phyloP scores from a whole-genome alignment of 768 basidiomycete genomes.

The Mycena pura region DNA sequence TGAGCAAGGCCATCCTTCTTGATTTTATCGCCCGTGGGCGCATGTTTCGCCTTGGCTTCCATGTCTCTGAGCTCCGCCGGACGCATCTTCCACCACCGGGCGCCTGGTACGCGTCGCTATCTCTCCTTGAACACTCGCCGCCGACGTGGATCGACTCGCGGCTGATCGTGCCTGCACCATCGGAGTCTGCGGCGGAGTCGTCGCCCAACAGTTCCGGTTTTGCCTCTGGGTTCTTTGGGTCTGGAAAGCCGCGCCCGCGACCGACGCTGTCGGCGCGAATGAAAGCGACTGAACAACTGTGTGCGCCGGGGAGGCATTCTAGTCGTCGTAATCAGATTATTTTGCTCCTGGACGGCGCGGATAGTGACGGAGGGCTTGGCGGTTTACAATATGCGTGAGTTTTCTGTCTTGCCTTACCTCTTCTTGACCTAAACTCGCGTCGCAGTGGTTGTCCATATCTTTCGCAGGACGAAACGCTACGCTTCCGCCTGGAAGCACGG shows the following conservation, averaged over 20 bases:
- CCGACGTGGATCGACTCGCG: conserved; percentile 51
- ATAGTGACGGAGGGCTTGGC: conserved; percentile 32
- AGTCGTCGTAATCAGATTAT: conserved; percentile 31
- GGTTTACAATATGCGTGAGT: conserved; percentile 49
- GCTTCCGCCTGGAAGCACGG: conserved; percentile 37
- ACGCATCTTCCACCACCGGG: conserved; percentile 12
- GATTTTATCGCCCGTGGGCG: conserved; percentile 74
- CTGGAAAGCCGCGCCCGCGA: conserved; percentile 24
- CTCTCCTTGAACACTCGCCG: conserved; percentile 48
- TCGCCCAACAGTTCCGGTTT: conserved; percentile 12
- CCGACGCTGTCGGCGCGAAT: conserved; percentile 35
- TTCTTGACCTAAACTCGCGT: neutral
- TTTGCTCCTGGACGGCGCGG: conserved; percentile 32
- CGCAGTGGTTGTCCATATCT: conserved; percentile 40
- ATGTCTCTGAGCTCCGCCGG: conserved; percentile 28
- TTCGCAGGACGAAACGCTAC: conserved; percentile 36
- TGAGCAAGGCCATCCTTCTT: conserved; percentile 56
- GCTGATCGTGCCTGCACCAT: conserved; percentile 42
- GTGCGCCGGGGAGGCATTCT: neutral
- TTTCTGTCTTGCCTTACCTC: neutral
- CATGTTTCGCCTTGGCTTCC: conserved; percentile 61
- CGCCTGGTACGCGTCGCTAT: conserved; percentile 42
- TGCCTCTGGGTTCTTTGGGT: conserved; percentile 16
- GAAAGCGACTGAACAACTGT: conserved; percentile 26
- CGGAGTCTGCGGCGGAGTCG: conserved; percentile 14